Percentiles rank a stretch among this genome's conserved stretches.
Conservation (phyloP, 2,329 filamentous ascomycete species). For the Zasmidium cellare region DNA sequence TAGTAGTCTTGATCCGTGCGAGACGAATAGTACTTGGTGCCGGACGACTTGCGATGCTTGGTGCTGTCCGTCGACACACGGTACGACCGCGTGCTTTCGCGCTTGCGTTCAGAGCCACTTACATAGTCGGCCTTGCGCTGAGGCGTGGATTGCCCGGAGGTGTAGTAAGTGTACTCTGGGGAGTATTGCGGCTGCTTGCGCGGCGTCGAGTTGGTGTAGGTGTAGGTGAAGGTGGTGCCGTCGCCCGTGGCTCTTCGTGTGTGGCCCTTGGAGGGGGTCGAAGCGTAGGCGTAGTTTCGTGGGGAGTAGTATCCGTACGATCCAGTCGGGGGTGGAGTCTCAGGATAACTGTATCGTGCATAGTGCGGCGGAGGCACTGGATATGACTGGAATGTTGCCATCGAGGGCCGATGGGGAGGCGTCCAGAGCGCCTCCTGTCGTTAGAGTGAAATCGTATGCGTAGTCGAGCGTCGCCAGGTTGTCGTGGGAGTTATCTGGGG, state of each 20-base stretch:
- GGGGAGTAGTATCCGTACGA: conserved; percentile 54
- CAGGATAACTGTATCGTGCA: conserved; percentile 48
- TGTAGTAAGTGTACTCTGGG: conserved; percentile 30
- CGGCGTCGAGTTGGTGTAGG: conserved; percentile 36
- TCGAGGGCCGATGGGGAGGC: conserved; percentile 32
- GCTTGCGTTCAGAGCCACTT: conserved; percentile 58
- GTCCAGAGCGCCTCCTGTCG: conserved; percentile 35
- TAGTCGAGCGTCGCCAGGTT: background rate
- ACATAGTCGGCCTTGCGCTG: conserved; percentile 63
- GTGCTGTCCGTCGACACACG: conserved; percentile 33
- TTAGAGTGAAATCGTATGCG: conserved; percentile 18
- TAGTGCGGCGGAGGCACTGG: conserved; percentile 48
- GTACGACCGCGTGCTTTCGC: conserved; percentile 40
- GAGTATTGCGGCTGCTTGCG: conserved; percentile 22
- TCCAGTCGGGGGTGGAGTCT: conserved; percentile 48
- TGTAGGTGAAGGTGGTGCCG: conserved; percentile 46
- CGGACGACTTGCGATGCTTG: conserved; percentile 36
- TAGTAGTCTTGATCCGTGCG: conserved; percentile 52
- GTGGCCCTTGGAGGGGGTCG: conserved; percentile 52
- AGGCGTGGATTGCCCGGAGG: conserved; percentile 48
- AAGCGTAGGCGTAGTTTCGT: conserved; percentile 50
- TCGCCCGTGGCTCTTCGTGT: conserved; percentile 58
- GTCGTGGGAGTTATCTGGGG: conserved; percentile 21
- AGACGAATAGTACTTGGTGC: conserved; percentile 51
- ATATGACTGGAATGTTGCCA: conserved; percentile 38